Base-by-base conservation (phyloP, 495 filamentous ascomycete species). In the Trichoderma erinaceum region DNA sequence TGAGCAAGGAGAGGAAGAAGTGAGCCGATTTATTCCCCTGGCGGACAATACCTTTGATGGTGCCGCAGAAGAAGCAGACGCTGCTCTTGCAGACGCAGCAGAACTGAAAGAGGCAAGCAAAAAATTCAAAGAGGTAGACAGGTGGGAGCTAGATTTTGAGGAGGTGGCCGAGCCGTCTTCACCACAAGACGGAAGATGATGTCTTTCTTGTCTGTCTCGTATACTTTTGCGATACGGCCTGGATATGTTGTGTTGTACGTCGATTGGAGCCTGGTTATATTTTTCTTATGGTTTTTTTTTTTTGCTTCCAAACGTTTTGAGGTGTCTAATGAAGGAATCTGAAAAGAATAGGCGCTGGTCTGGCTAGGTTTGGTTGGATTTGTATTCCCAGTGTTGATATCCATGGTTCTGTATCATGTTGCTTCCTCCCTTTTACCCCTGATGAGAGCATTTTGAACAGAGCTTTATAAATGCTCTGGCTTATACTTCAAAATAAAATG, bases 111-210 rank as follows among this genome's bases (percentile, higher is more conserved):
- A 75, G 23, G 81, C 80, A 35, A 72, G 69, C n/a, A 77, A 79
- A 70, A 83, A 83, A 74, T 84, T 84, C 41, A 77, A 82, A 71
- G 81, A 83, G 71, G 81, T 84, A 35, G 81, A 84, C 64, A 72
- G 77, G 74, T 84, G 79, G 79, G 76, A 82, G 69, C 70, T 84
- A 35, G 77, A 78, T 43, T 83, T 80, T 67, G 81, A 83, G 72
- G 79, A 79, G 69, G 76, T 79, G 35, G 67, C 74, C 63, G 76
- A 73, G 38, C 76, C 78, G 44, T 80, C 77, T 10, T 73, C 73
- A 43, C 74, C 56, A 21, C 56, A 61, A 21, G 56, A 61, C n/a
- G 56, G 56, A 12, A 29, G 58, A 38, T 64, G 41, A 46, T 61
- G 10, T 63, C 23, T 63, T 66, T 50, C 5, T 52, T 61, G 10